Base-by-base conservation (phyloP, 2,329 filamentous ascomycete species). In the Kalmusia sp. region DNA sequence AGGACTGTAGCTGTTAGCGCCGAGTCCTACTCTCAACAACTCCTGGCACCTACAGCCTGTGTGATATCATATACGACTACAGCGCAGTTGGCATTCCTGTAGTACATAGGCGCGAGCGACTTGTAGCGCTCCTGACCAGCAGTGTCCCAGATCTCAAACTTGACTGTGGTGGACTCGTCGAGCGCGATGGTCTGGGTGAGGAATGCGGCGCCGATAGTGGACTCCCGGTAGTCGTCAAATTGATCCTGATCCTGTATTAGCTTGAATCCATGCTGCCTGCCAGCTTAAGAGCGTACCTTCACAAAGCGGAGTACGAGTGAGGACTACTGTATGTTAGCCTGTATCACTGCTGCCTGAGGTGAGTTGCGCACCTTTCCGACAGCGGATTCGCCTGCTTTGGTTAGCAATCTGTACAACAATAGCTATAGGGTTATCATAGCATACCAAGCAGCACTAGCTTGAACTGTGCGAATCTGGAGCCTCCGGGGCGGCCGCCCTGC, bases 1-100 rank as follows among this genome's bases (percentile, higher is more conserved):
- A 99, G 62, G 93, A 87, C 95, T 99, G 63, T 44, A 9, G 6
- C 12, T 43, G 50, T 78, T 55, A 71, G 62, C 37, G 19, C 31
- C 24, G 11, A 15, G 44, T 15, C 14, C 17, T 14, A 56, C 61
- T 59, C 52, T 8, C 25, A 34, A 50, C 45, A 52, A 64, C 59
- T 33, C 44, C 19, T 48, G 27, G 44, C 39, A 79, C 90, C 59
- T 88, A 99, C 95, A 64, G 95, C 92, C 85, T 99, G 95, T 72
- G 95, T 99, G 72, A 99, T 98, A 79, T 99, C 95, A 79, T 99
- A 99, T 63, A 99, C 95, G 43, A 99, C 93, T 27, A 99, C 93
- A 54, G 96, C 95, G 80, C 95, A 98, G 85, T 99, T 98, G 67
- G 96, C 96, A 76, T 99, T 99, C 69, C 96, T 84, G 81, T 99